phyloP scores from a whole-genome alignment of 495 filamentous ascomycete species.

The Cairneyella variabilis region DNA sequence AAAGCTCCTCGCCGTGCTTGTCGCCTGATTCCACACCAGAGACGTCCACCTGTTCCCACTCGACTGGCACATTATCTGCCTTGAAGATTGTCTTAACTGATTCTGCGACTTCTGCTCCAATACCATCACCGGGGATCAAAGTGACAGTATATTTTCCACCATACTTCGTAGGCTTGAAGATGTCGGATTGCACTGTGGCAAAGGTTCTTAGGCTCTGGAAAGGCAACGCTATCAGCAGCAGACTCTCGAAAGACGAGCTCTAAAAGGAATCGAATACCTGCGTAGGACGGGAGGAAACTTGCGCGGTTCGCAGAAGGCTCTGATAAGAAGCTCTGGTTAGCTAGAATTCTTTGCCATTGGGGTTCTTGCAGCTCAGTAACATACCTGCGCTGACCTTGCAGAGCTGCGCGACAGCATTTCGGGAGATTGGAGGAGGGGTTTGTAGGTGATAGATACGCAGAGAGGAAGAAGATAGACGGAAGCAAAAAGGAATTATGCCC shows the following conservation, averaged over 20 bases:
- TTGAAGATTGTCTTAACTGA: slow-evolving; percentile 99
- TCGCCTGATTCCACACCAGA: slow-evolving; percentile 84
- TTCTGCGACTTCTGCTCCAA: slow-evolving; percentile 96
- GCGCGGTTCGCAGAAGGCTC: slow-evolving; percentile 54
- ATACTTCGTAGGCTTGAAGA: slow-evolving; percentile 98
- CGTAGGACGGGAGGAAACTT: slow-evolving; percentile 34
- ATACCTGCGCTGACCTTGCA: slow-evolving; percentile 42
- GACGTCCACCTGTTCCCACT: slow-evolving; percentile 98
- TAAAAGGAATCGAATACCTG: slow-evolving; percentile 17
- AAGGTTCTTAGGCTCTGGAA: slow-evolving; percentile 39
- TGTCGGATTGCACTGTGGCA: slow-evolving; percentile 79
- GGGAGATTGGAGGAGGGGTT: slow-evolving; percentile 14
- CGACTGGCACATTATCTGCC: slow-evolving; percentile 96
- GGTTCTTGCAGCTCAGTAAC: slow-evolving; percentile 9
- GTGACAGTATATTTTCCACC: slow-evolving; percentile 99
- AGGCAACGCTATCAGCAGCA: background rate
- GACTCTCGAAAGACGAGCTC: background rate
- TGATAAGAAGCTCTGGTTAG: slow-evolving; percentile 32
- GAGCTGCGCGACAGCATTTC: slow-evolving; percentile 62
- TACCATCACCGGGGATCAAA: slow-evolving; percentile 96
- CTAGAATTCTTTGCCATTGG: slow-evolving; percentile 22
- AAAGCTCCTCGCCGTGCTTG: slow-evolving; percentile 89
- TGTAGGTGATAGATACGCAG: background rate
- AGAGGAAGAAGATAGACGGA: background rate
- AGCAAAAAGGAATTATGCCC: too few species aligned